Evolutionary conservation across 768 basidiomycete genomes (phyloP), one percentile per base, ranked within the genome.

Genomic region (Piloderma croceum): DNA sequence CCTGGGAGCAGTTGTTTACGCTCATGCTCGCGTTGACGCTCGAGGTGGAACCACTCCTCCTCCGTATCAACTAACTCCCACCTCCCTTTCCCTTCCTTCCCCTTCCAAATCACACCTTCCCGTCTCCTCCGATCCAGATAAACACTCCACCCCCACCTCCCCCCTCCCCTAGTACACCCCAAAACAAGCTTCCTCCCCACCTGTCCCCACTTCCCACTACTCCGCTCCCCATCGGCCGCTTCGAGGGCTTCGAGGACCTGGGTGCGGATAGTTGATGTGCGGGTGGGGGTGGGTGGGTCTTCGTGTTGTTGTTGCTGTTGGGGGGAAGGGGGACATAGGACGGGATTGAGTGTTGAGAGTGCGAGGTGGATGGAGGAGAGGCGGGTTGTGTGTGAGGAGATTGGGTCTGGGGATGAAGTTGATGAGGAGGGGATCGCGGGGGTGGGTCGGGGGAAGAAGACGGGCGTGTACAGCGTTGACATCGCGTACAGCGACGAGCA

Each of bases 1-100:
- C 10, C 15, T 9, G 27, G 27, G 9, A 15, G 27, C 10, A 9
- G 9, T 29, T 9, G 9, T 9, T 15, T 9, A 9, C 27, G 9
- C 27, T 15, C 27, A 9, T 29, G 27, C 27, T 29, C 15, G 27
- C 27, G 27, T 9, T 9, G 27, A 9, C 27, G 9, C 54, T 76
- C 74, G 64, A 66, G 71, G 19, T 63, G 63, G 11, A 60, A 44
- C 74, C 76, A 76, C 24, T 71, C 69, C 33, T 62, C 62, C 51
- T 78, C 76, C 13, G 67, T 70, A 19, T 63, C 63, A 9, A 73
- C 71, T 47, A 76, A 39, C 48, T 64, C 51, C 57, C 59, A 60
- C 44, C 52, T 40, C 24, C 59, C 54, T 17, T 51, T 42, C 18
- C 47, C 45, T 47, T 46, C 61, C 41, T 50, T 59, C 31, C 12